Percentiles rank a stretch among this genome's conserved stretches.
Evolutionary conservation across 1,139 yeast species (phyloP).

Genomic region (Kodamaea plutei): DNA sequence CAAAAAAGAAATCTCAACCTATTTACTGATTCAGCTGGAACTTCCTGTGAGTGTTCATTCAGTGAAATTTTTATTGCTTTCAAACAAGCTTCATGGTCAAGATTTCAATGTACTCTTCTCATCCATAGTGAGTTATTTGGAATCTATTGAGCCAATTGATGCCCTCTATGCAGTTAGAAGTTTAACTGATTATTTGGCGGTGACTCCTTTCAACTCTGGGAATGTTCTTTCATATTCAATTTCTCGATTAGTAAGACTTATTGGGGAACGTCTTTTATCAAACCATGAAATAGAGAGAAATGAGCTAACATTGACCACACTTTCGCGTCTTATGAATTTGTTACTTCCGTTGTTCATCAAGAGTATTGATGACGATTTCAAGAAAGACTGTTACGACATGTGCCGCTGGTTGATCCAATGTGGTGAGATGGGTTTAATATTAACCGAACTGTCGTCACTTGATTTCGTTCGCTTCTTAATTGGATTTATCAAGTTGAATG

Average conservation of each 20-base stretch:
- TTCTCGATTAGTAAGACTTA: slow-evolving; percentile 18
- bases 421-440: slow-evolving; percentile 24
- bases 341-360: slow-evolving; percentile 13
- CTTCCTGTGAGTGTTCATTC: slow-evolving; percentile 5
- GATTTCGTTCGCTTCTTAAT: slow-evolving; percentile 20
- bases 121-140: slow-evolving; percentile 6
- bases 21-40: no score
- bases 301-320: slow-evolving; percentile 28
- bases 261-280: slow-evolving; percentile 31
- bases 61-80: slow-evolving; percentile 5
- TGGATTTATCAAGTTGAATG: slow-evolving; percentile 10
- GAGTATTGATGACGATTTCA: slow-evolving; percentile 15
- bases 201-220: neutral
- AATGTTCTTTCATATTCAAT: slow-evolving; percentile 4
- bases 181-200: slow-evolving; percentile 6
- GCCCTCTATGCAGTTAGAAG: slow-evolving; percentile 6
- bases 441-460: slow-evolving; percentile 18
- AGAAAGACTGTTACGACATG: slow-evolving; percentile 34
- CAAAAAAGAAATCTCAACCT: no score
- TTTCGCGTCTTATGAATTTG: slow-evolving; percentile 22
- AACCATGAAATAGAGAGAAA: slow-evolving; percentile 28
- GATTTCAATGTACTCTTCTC: slow-evolving; percentile 6
- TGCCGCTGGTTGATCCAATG: slow-evolving; percentile 30
- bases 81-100: neutral
- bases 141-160: slow-evolving; percentile 4